These are phyloP conservation scores for Phytopythium delawarense DNA, from an alignment of 352 stramenopile species.

Conservation along the genomic window DNA sequence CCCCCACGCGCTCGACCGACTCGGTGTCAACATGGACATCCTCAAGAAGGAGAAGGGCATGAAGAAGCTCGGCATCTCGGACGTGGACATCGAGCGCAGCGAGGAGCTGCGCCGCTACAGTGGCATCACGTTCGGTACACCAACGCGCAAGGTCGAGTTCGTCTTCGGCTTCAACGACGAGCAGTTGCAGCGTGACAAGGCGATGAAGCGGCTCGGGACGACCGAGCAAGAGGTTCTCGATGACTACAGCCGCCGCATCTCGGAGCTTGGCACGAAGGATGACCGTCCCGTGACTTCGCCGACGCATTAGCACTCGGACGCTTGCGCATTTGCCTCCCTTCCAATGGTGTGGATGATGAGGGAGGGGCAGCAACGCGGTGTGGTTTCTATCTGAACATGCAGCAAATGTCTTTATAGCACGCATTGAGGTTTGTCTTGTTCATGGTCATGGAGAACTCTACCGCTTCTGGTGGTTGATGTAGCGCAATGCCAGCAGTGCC, in stretches of 20 bases:
- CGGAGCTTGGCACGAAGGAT: slow-evolving; percentile 31
- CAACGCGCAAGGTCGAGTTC: slow-evolving; percentile 43
- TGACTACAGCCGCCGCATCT: slow-evolving; percentile 49
- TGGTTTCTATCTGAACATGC: not conserved
- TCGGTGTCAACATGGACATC: slow-evolving; percentile 57
- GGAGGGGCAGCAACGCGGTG: not conserved
- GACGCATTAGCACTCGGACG: not conserved
- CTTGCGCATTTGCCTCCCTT: not conserved
- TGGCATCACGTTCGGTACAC: slow-evolving; percentile 25
- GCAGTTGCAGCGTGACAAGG: slow-evolving; percentile 53
- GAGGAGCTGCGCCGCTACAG: slow-evolving; percentile 56
- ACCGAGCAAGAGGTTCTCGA: slow-evolving; percentile 63
- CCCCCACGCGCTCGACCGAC: slow-evolving; percentile 43
- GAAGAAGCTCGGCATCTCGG: slow-evolving; percentile 72
- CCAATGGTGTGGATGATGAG: not conserved
- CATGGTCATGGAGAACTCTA: slow-evolving; percentile 6
- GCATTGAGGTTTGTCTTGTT: not conserved
- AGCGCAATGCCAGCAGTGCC: slow-evolving; percentile 31
- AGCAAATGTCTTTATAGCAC: not conserved
- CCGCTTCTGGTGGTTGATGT: slow-evolving; percentile 41
- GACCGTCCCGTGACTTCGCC: not conserved
- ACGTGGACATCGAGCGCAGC: slow-evolving; percentile 47
- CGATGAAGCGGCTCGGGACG: slow-evolving; percentile 52
- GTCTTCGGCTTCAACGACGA: slow-evolving; percentile 64
- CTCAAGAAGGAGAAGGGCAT: slow-evolving; percentile 72